phyloP scores from a whole-genome alignment of 2,329 filamentous ascomycete genomes.

The Monascus ruber region DNA sequence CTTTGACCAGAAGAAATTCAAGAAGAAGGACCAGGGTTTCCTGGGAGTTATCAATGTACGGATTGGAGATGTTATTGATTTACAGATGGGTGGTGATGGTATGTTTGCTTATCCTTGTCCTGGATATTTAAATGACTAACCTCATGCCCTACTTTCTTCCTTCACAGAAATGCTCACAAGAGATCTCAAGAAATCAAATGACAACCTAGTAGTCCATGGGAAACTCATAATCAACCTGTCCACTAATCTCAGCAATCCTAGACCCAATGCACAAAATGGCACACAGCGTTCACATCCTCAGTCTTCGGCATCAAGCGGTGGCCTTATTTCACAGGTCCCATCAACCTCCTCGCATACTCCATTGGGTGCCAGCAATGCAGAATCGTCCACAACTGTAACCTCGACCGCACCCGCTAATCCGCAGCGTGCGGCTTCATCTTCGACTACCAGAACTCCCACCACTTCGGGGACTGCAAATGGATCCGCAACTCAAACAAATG shows the following conservation, averaged over 20 bases:
- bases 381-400: slow-evolving; percentile 18
- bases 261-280: slow-evolving; percentile 41
- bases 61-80: slow-evolving; percentile 85
- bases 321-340: slow-evolving; percentile 25
- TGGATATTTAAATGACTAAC: slow-evolving; percentile 10
- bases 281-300: slow-evolving; percentile 22
- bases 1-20: slow-evolving; percentile 99
- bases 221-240: slow-evolving; percentile 96
- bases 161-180: slow-evolving; percentile 81
- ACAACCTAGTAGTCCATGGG: slow-evolving; percentile 94
- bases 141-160: slow-evolving; percentile 10
- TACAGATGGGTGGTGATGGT: slow-evolving; percentile 87
- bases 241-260: slow-evolving; percentile 68
- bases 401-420: slow-evolving; percentile 24
- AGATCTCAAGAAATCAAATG: slow-evolving; percentile 94
- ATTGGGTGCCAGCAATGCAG: slow-evolving; percentile 16
- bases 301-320: slow-evolving; percentile 24
- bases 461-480: slow-evolving; percentile 31
- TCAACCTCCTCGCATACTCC: slow-evolving; percentile 14
- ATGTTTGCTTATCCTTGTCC: slow-evolving; percentile 24
- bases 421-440: slow-evolving; percentile 20
- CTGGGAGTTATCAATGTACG: slow-evolving; percentile 95
- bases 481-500: slow-evolving; percentile 22
- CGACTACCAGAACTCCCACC: slow-evolving; percentile 23
- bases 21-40: slow-evolving; percentile 99